A percentile compares a stretch with the other conserved stretches of the same genome.
Conservation (phyloP, 2,329 filamentous ascomycete genomes). For the Raffaelea arxii region DNA sequence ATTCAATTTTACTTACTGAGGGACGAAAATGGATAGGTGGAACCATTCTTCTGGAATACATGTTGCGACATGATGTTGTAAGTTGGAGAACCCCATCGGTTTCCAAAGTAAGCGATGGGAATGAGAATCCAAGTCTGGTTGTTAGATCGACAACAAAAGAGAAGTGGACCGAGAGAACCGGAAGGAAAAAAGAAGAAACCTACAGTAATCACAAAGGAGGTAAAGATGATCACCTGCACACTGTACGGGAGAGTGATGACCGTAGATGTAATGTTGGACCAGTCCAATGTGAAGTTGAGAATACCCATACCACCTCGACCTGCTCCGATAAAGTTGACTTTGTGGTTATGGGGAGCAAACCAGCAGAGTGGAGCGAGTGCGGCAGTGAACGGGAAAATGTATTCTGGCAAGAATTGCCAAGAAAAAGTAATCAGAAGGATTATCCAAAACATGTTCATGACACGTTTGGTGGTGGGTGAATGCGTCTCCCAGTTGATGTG, state of each 20-base stretch:
- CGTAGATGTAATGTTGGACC: conserved; percentile 15
- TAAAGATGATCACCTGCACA: conserved; percentile 13
- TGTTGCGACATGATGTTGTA: conserved; percentile 14
- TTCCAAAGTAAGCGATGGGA: conserved; percentile 13
- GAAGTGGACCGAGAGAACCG: no score
- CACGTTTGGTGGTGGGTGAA: neutral
- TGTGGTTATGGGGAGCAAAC: conserved; percentile 14
- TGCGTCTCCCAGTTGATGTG: conserved; percentile 6
- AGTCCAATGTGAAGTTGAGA: conserved; percentile 14
- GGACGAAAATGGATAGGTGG: conserved; percentile 9
- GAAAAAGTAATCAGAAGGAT: conserved; percentile 6
- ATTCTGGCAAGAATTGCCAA: conserved; percentile 15
- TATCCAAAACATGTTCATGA: conserved; percentile 9
- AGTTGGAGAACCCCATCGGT: conserved; percentile 12
- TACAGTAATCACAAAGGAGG: conserved; percentile 10
- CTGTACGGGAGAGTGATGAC: conserved; percentile 14
- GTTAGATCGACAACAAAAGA: no score
- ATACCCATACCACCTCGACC: conserved; percentile 12
- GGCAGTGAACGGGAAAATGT: conserved; percentile 11
- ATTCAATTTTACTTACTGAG: conserved; percentile 4
- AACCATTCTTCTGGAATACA: conserved; percentile 12
- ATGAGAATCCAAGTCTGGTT: conserved; percentile 15
- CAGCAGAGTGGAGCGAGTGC: conserved; percentile 15
- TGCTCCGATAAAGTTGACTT: conserved; percentile 14
- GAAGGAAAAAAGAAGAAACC: no score